These are phyloP conservation scores for Paramecium caudatum DNA, from an alignment of 73 alveolate species.

Conservation along the genomic window DNA sequence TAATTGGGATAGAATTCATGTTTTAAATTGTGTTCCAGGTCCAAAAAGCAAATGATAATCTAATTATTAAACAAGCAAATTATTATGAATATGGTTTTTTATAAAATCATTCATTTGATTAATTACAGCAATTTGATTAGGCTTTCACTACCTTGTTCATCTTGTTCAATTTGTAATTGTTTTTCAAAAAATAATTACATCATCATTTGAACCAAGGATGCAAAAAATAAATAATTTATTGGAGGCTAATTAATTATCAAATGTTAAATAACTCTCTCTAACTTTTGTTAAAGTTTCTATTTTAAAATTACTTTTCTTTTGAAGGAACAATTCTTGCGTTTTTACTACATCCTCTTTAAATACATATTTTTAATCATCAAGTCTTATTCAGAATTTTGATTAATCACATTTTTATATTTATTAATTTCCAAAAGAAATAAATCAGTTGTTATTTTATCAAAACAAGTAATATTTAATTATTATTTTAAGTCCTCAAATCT, in stretches of 20 bases:
- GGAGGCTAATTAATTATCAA: not conserved
- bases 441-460: not conserved
- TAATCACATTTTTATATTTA: not conserved
- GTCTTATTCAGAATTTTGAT: not conserved
- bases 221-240: not conserved
- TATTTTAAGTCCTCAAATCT: not conserved
- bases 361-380: not conserved
- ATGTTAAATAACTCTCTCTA: not conserved
- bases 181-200: not conserved
- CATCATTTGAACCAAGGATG: not conserved
- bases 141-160: not conserved
- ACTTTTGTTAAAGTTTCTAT: not conserved
- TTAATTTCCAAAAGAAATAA: not conserved
- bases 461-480: not conserved
- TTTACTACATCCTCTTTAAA: not conserved
- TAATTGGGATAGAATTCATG: conserved; percentile 19
- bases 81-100: no score
- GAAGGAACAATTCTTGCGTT: not conserved
- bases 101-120: conserved; percentile 9
- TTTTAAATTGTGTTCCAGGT: conserved; percentile 48
- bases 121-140: not conserved
- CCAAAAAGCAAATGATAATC: conserved; percentile 54
- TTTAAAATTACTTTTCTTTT: not conserved
- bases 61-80: no score
- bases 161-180: not conserved